These are phyloP conservation scores for Misopates orontium DNA, from an alignment of 257 asterid species.

Conservation along the genomic window DNA sequence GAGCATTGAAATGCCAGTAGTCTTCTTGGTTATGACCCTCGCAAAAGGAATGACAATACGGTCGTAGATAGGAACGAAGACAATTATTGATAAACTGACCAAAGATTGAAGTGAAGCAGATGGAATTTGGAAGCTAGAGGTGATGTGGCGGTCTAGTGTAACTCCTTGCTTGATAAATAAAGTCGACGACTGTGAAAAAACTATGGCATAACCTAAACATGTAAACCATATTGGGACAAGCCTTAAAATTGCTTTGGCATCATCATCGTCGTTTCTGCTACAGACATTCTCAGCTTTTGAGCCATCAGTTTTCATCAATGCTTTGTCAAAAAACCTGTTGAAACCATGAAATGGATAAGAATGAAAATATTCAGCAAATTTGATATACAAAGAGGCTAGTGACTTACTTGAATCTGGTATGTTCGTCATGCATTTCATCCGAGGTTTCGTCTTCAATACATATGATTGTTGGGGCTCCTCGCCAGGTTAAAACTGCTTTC, in stretches of 20 bases:
- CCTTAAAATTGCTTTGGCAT: slow-evolving; percentile 11
- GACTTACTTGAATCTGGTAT: not conserved
- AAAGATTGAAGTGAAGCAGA: slow-evolving; percentile 16
- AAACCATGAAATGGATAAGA: not conserved
- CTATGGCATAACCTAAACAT: slow-evolving; percentile 13
- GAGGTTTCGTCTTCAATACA: slow-evolving; percentile 5
- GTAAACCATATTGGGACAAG: slow-evolving; percentile 20
- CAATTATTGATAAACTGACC: slow-evolving; percentile 15
- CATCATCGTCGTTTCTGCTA: not conserved
- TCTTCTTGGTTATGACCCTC: slow-evolving; percentile 16
- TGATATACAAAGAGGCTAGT: not conserved
- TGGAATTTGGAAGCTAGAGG: slow-evolving; percentile 12
- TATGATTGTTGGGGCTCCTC: not conserved
- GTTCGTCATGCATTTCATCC: not conserved
- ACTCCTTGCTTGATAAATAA: slow-evolving; percentile 23
- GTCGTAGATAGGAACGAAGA: slow-evolving; percentile 31
- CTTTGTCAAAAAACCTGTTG: slow-evolving; percentile 10
- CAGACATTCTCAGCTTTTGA: not conserved
- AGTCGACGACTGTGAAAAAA: slow-evolving; percentile 15
- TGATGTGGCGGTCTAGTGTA: slow-evolving; percentile 18
- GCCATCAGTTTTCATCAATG: slow-evolving; percentile 7
- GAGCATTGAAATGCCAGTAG: slow-evolving; percentile 34
- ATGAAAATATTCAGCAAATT: not conserved
- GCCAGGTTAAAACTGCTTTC: not conserved
- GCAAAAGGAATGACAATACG: slow-evolving; percentile 9